phyloP scores from a whole-genome alignment of 192 early-diverging fungal genomes.

The Rhizoclosmatium globosum region DNA sequence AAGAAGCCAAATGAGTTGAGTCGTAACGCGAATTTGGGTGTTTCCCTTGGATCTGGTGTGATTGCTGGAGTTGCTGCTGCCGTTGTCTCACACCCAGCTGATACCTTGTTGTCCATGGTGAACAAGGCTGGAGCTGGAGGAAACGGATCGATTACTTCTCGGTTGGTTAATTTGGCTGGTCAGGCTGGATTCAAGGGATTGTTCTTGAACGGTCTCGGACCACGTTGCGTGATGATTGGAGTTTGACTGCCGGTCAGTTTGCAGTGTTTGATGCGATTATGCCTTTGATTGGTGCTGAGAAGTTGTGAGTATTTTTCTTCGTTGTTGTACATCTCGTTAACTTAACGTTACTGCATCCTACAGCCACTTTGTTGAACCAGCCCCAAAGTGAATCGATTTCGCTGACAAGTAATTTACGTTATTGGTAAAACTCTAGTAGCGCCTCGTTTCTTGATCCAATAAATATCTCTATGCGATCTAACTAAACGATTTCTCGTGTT shows the following conservation, averaged over 20 bases:
- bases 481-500: no score
- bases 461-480: no score
- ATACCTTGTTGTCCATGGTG: constrained; percentile 65
- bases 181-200: constrained; percentile 52
- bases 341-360: no score
- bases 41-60: constrained; percentile 86
- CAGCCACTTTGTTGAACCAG: no score
- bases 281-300: constrained; percentile 40
- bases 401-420: no score
- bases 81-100: constrained; percentile 90
- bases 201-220: constrained; percentile 81
- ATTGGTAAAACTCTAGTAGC: no score
- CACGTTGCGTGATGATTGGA: constrained; percentile 94
- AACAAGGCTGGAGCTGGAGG: constrained; percentile 56
- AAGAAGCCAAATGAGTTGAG: constrained; percentile 57
- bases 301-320: constrained; percentile 14
- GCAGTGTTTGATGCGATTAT: constrained; percentile 47
- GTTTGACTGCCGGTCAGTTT: constrained; percentile 77
- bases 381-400: no score
- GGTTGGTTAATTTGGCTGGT: constrained; percentile 35
- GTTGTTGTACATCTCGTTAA: no score
- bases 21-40: constrained; percentile 50
- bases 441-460: no score
- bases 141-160: constrained; percentile 51
- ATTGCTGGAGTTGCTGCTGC: constrained; percentile 89